Base-by-base conservation (phyloP, 192 early-diverging fungal genomes). In the Entomortierella beljakovae region DNA sequence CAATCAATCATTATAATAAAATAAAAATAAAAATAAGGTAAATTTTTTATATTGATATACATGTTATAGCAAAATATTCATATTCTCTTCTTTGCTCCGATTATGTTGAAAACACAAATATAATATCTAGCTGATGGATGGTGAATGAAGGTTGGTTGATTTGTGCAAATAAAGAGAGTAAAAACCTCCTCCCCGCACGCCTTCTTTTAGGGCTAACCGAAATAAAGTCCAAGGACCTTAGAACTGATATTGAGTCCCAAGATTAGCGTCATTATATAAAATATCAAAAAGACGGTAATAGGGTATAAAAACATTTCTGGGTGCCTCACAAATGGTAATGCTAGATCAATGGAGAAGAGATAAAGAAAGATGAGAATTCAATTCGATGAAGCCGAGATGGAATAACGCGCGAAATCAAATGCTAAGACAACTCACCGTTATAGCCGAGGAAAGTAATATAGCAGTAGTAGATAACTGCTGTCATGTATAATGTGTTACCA, bases 381-480 rank as follows among this genome's bases (percentile, higher is more conserved):
- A 40, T 40, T 46, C 15, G 3, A 20, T 46, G 11, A 46, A n/a
- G n/a, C n/a, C n/a, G 43, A 46, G 15, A 46, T 11, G 3, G 43
- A 46, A 46, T 16, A 46, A 15, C 11, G 11, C 43, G 7, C 13
- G 37, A 13, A 9, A 13, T 9, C 6, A 43, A 25, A 35, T 20
- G 20, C 16, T 22, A 26, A 43, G 50, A 43, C 16, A 23, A 76
- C 87, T 81, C 84, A 88, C 96, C 96, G 70, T 94, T 96, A 73
- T 92, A 97, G 8, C 97, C 97, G 38, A 99, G 74, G 73, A 95
- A 98, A 20, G 97, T 99, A 34, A 94, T 90, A 74, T 93, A 96
- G 43, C 85, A 86, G 80, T 99, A 99, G 62, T 91, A 95, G 0
- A 88, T 68, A 29, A 86, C 86, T 10, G 95, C 94, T 16, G 89